These are phyloP conservation scores for Macrolepiota dolichaula DNA, from an alignment of 768 basidiomycete species.

Conservation along the genomic window DNA sequence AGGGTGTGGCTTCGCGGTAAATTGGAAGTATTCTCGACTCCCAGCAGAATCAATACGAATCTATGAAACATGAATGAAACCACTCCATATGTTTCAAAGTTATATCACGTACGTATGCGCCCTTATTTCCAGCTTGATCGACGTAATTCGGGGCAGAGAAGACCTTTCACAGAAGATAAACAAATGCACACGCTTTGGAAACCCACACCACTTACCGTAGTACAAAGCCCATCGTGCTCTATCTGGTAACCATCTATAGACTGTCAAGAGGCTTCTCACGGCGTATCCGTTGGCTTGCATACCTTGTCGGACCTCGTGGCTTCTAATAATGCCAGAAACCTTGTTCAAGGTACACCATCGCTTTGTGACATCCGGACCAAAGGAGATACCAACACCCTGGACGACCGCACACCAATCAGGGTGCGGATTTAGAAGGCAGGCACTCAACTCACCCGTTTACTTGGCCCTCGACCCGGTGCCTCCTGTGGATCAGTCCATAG, in stretches of 20 bases:
- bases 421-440: conserved; percentile 1
- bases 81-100: neutral
- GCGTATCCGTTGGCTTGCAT: conserved; percentile 16
- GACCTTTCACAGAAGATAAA: conserved; percentile 46
- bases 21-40: conserved; percentile 70
- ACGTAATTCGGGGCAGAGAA: conserved; percentile 97
- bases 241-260: conserved; percentile 83
- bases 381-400: conserved; percentile 92
- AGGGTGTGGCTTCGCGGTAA: conserved; percentile 85
- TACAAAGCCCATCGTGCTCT: conserved; percentile 93
- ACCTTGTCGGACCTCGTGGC: conserved; percentile 96
- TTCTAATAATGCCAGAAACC: conserved; percentile 86
- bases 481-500: conserved; percentile 98
- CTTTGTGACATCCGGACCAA: conserved; percentile 92
- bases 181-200: neutral
- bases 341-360: conserved; percentile 86
- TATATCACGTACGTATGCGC: conserved; percentile 68
- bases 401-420: neutral
- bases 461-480: conserved; percentile 84
- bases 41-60: conserved; percentile 82
- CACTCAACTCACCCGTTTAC: conserved; percentile 72
- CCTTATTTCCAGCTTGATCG: conserved; percentile 89
- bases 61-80: conserved; percentile 31
- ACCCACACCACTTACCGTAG: conserved; percentile 55
- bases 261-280: neutral